phyloP scores from a whole-genome alignment of 1,284 basidiomycete genomes.

The Trichosporon sp. region DNA sequence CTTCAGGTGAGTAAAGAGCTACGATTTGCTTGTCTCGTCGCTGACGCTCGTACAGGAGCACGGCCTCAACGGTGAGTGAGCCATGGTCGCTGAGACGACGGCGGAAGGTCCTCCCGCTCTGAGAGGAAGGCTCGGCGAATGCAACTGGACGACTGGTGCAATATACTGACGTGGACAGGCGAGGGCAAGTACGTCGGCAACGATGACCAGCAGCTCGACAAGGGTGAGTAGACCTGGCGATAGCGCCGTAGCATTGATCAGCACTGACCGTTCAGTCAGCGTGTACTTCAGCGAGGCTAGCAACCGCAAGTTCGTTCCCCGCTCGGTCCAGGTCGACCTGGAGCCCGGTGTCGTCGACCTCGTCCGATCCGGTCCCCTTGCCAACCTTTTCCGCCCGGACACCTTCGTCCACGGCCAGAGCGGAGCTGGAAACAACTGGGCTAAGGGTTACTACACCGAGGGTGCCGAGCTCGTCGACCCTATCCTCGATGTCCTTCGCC shows the following conservation, averaged over 20 bases:
- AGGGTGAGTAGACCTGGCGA: conserved; percentile 20
- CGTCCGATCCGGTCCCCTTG: conserved; percentile 53
- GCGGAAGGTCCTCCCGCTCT: background rate
- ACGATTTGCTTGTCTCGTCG: background rate
- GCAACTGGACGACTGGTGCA: background rate
- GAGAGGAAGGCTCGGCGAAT: no score
- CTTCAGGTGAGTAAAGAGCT: conserved; percentile 25
- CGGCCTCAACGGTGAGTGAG: conserved; percentile 36
- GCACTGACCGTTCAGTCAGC: conserved; percentile 25
- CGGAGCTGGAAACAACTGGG: conserved; percentile 55
- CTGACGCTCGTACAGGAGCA: conserved; percentile 34
- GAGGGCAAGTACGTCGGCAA: conserved; percentile 41
- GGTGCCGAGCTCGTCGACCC: conserved; percentile 61
- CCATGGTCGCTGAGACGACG: background rate
- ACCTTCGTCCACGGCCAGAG: conserved; percentile 72
- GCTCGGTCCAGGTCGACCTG: conserved; percentile 83
- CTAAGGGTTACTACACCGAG: conserved; percentile 66
- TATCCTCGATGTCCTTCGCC: conserved; percentile 62
- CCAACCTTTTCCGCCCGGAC: conserved; percentile 74
- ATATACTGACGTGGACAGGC: conserved; percentile 12
- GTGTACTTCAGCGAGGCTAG: conserved; percentile 49
- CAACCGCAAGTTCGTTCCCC: conserved; percentile 67
- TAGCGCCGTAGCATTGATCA: no score
- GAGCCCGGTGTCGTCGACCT: conserved; percentile 83
- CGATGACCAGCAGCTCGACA: conserved; percentile 38